Conservation (phyloP, 116 monocot genomes). For the Dioscorea cayenensis region DNA sequence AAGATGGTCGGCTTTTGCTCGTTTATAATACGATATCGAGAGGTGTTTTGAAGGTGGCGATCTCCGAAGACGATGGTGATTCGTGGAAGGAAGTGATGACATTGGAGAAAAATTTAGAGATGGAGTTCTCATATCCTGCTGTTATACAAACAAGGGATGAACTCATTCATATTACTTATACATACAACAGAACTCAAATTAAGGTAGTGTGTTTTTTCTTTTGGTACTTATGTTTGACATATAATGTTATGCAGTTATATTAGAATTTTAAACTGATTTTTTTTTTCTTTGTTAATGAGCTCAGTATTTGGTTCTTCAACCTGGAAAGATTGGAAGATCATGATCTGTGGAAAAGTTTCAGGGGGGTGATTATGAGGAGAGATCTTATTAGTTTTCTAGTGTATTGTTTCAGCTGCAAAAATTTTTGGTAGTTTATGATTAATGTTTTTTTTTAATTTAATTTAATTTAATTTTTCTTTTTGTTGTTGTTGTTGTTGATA, state of each 20-base stretch:
- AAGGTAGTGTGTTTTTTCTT: constrained; percentile 41
- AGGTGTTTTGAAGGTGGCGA: constrained; percentile 67
- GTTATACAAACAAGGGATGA: constrained; percentile 65
- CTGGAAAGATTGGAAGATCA: not conserved
- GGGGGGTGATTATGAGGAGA: not conserved
- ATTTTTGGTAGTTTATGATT: no score
- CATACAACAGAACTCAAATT: constrained; percentile 92
- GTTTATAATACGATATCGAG: constrained; percentile 75
- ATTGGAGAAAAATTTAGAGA: constrained; percentile 53
- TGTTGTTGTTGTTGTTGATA: no score
- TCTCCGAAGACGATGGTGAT: constrained; percentile 72
- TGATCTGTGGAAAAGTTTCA: not conserved
- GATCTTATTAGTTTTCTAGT: not conserved
- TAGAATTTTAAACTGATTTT: not conserved
- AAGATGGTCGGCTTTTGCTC: constrained; percentile 65
- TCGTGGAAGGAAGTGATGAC: constrained; percentile 78
- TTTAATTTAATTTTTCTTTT: no score
- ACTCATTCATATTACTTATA: constrained; percentile 76
- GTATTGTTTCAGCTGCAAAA: no score
- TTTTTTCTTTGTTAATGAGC: not conserved
- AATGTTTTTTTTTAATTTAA: no score
- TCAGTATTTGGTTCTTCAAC: constrained; percentile 57
- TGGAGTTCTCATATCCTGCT: constrained; percentile 97
- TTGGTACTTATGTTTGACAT: not conserved
- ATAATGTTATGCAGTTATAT: not conserved